Base-by-base conservation (phyloP, 345 rosid genomes). In the Camelina hispida region DNA sequence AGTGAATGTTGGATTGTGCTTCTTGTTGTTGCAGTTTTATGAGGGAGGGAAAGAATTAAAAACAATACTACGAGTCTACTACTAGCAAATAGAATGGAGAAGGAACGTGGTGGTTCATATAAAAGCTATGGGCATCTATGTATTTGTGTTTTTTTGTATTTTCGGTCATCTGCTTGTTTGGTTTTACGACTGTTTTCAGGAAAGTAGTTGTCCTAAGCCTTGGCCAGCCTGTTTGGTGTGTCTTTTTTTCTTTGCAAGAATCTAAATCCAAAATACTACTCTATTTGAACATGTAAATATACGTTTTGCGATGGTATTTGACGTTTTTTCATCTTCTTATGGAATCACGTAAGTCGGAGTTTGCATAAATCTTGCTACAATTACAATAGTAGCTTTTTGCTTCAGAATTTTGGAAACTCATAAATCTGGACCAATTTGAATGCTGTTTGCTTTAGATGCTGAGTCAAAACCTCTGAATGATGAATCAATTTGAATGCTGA, bases 221-320 rank as follows among this genome's bases (percentile, higher is more conserved):
- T 75, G 69, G 74, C 34, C 79, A 60, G 69, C 64, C 35, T 76
- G 50, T 75, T 68, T 32, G 37, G 79, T 75, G 62, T 51, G 56
- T 20, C 56, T 51, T 51, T 51, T 16, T 48, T 28, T 51, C 25
- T 20, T 51, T 20, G 15, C 28, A 4, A 51, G 55, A 51, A 51
- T 51, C 55, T 18, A 20, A 28, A 18, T 51, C 55, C 20, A 51
- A 51, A 50, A 6, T 18, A 50, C 12, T 48, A 40, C 7, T 14
- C 6, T 43, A 11, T 51, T 20, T 51, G 30, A 51, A 6, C 15
- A 51, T 51, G 56, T 51, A 51, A 9, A 17, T 18, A 51, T 9
- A 16, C 17, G 6, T 18, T 20, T 18, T 20, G 13, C 55, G 14
- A 51, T 9, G 28, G 4, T 50, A 50, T 18, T 50, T 50, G 25